Conservation (phyloP, 2,329 filamentous ascomycete species). For the Colletotrichum acutatum region DNA sequence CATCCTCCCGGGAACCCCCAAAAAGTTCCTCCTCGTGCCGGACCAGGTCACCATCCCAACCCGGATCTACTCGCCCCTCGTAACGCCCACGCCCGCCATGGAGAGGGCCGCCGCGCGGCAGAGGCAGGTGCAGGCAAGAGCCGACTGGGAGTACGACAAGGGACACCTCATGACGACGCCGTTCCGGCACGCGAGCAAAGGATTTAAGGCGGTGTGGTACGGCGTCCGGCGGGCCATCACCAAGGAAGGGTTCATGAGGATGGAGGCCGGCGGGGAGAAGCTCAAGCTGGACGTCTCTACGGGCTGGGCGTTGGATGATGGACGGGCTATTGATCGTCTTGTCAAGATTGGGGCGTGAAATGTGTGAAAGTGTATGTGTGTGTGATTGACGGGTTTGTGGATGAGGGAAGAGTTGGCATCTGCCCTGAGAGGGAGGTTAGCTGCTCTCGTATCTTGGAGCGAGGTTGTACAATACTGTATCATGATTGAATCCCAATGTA, state of each 20-base stretch:
- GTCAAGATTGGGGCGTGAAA: slow-evolving; percentile 41
- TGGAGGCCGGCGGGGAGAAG: slow-evolving; percentile 57
- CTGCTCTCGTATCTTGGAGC: not conserved
- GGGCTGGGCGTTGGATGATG: slow-evolving; percentile 69
- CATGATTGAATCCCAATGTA: not conserved
- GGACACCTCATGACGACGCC: slow-evolving; percentile 67
- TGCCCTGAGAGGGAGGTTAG: not conserved
- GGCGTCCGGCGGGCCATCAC: slow-evolving; percentile 63
- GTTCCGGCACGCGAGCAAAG: slow-evolving; percentile 61
- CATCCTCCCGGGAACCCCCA: slow-evolving; percentile 60
- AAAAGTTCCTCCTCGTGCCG: slow-evolving; percentile 53
- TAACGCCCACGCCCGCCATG: slow-evolving; percentile 38
- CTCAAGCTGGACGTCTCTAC: slow-evolving; percentile 69
- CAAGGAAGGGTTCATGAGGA: slow-evolving; percentile 65
- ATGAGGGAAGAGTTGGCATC: not conserved
- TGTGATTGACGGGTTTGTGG: not conserved
- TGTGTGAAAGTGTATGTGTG: too few relatives aligned
- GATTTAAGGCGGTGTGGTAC: slow-evolving; percentile 52
- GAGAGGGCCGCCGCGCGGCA: slow-evolving; percentile 44
- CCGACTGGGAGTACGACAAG: slow-evolving; percentile 61
- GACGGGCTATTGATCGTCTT: slow-evolving; percentile 67
- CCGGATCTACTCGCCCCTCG: slow-evolving; percentile 44
- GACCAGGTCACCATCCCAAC: slow-evolving; percentile 49
- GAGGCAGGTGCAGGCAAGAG: slow-evolving; percentile 51
- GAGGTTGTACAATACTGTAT: slow-evolving; percentile 1